Evolutionary conservation across 2,329 filamentous ascomycete genomes (phyloP).

Genomic region (Acephala macrosclerotiorum): DNA sequence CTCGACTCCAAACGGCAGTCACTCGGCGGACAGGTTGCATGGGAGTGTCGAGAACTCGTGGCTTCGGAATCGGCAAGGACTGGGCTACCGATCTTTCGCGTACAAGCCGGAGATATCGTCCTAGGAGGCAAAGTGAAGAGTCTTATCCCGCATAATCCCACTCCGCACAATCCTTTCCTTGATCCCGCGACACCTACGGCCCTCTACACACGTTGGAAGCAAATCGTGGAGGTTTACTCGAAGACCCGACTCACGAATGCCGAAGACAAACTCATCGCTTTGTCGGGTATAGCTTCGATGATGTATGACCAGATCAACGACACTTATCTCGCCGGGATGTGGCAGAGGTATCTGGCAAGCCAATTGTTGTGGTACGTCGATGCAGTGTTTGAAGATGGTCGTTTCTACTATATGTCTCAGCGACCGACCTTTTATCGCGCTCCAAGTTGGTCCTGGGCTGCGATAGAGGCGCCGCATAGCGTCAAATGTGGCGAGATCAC

Average conservation of each 20-base stretch:
- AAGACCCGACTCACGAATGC: neutral
- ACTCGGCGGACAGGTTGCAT: neutral
- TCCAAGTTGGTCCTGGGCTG: neutral
- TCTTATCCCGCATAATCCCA: neutral
- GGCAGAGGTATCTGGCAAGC: neutral
- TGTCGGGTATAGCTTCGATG: neutral
- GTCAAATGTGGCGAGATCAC: conserved; percentile 1
- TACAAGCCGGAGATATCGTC: neutral
- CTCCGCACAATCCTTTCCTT: neutral
- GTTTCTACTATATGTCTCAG: neutral
- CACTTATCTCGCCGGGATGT: neutral
- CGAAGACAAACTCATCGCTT: conserved; percentile 2
- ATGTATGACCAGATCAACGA: neutral
- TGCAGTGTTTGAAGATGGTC: neutral
- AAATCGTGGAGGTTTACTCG: conserved; percentile 1
- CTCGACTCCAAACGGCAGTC: too few species aligned
- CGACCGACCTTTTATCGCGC: neutral
- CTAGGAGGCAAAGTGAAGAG: neutral
- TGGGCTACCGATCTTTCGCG: neutral
- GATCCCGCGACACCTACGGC: neutral
- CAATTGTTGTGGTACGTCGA: conserved; percentile 4
- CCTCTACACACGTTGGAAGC: neutral
- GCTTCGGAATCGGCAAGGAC: neutral
- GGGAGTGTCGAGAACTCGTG: neutral
- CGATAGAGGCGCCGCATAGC: neutral